These are phyloP conservation scores for Bruguiera gymnorhiza DNA, from an alignment of 345 rosid species.

Conservation along the genomic window DNA sequence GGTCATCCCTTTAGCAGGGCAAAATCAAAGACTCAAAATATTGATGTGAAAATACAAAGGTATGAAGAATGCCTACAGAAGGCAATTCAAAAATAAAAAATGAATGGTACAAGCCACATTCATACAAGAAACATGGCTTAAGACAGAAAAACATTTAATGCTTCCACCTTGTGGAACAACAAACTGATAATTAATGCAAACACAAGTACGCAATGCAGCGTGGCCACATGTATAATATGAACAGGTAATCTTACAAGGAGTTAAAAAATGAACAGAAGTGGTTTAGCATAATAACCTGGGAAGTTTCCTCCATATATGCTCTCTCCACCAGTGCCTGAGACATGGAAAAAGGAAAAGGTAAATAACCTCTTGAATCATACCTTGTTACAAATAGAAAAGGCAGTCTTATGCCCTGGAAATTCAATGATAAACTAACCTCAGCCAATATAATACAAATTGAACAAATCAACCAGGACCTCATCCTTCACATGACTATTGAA, in stretches of 20 bases:
- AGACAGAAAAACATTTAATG: background rate
- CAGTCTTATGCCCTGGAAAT: background rate
- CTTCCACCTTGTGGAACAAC: constrained; percentile 2
- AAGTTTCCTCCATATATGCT: constrained; percentile 80
- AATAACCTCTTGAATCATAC: background rate
- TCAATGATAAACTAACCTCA: no score
- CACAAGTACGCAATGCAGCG: background rate
- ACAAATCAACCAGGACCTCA: no score
- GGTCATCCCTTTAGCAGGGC: no score
- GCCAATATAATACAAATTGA: no score
- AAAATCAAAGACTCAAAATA: no score
- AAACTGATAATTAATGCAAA: constrained; percentile 7
- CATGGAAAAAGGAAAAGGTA: constrained; percentile 9
- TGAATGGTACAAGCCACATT: background rate
- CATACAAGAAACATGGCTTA: background rate
- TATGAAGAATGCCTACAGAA: no score
- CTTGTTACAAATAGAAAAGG: no score
- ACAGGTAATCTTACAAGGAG: background rate
- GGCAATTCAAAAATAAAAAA: no score
- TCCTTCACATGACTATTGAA: no score
- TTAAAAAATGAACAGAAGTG: background rate
- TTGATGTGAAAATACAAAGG: no score
- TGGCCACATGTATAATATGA: background rate
- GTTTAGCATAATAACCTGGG: constrained; percentile 58
- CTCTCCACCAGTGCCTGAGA: constrained; percentile 85